phyloP scores from a whole-genome alignment of 306 rosid genomes.

The Trifolium pratense region DNA sequence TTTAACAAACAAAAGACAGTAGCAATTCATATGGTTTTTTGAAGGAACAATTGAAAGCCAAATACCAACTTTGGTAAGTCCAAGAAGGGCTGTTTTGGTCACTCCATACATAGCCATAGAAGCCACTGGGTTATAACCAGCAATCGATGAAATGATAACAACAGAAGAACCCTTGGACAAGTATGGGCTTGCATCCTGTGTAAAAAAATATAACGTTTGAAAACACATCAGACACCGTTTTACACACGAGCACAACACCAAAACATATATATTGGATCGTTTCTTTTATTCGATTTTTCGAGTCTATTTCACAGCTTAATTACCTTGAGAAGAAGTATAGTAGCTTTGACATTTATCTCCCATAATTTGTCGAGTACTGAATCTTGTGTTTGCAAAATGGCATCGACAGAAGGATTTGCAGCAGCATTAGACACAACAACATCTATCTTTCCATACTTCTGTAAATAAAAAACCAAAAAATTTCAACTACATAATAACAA shows the following conservation, averaged over 20 bases:
- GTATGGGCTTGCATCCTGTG: slow-evolving; percentile 81
- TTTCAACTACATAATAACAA: slow-evolving; percentile 6
- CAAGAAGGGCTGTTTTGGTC: slow-evolving; percentile 95
- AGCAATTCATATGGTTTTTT: slow-evolving; percentile 9
- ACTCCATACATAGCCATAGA: slow-evolving; percentile 98
- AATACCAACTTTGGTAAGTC: slow-evolving; percentile 78
- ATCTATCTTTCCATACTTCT: slow-evolving; percentile 91
- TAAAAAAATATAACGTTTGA: slow-evolving; percentile 30
- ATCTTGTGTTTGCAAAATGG: slow-evolving; percentile 69
- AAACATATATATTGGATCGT: slow-evolving; percentile 22
- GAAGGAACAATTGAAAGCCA: slow-evolving; percentile 26
- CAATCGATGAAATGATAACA: slow-evolving; percentile 80
- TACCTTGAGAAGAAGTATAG: slow-evolving; percentile 89
- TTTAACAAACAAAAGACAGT: not conserved
- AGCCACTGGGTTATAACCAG: slow-evolving; percentile 74
- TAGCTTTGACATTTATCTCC: slow-evolving; percentile 96
- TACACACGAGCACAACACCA: not conserved
- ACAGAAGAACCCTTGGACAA: slow-evolving; percentile 81
- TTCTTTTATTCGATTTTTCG: not conserved
- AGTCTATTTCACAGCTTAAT: slow-evolving; percentile 15
- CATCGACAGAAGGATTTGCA: slow-evolving; percentile 77
- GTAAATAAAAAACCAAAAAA: slow-evolving; percentile 48
- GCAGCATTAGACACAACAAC: slow-evolving; percentile 96
- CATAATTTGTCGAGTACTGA: slow-evolving; percentile 88
- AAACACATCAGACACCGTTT: not conserved